Evolutionary conservation across 306 rosid genomes (phyloP), one percentile per base, ranked within the genome.

Genomic region (Inga leiocalycina): DNA sequence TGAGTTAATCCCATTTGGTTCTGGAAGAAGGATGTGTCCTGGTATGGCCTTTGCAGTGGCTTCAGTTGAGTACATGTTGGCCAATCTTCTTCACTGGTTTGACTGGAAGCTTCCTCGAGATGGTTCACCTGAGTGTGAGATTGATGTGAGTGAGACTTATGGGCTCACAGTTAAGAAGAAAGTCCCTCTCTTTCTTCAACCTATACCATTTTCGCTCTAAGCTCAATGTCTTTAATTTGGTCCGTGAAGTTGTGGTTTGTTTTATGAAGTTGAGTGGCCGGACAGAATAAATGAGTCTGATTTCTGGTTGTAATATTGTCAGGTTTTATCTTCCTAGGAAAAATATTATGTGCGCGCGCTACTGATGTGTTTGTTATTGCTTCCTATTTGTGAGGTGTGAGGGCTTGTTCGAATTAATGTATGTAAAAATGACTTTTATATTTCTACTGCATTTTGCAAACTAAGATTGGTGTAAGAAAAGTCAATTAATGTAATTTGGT

Each of bases 21-120:
- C 66, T 19, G 85, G 85, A 8, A 45, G 27, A 37, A 82, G 76
- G 39, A 64, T 62, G 2, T 82, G 80, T 45, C 80, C 85, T 15
- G 85, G 85, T 20, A 51, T 52, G 51, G 24, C 75, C 10, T 82
- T 82, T 24, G 85, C 45, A 0, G 27, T 75, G 45, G 64, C 52
- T 35, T 45, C 51, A 1, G 48, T 44, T 66, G 80, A 82, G 65
- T 52, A 22, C 78, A 32, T 46, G 43, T 27, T 81, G 10, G 89
- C 89, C 8, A 85, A 70, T 39, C 80, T 90, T 37, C 77, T 90
- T 17, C 71, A 84, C 51, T 86, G 86, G 88, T 90, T 90, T 71
- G 90, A 84, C 22, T 88, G 87, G 91, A 76, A 80, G 65, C 73
- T 84, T n/a, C 67, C 83, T 17, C 68, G 24, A n/a, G 45, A 4